Percentiles rank a stretch among this genome's conserved stretches.
These are phyloP conservation scores for Nicotiana otophora DNA, from an alignment of 257 asterid genomes.

Conservation along the genomic window DNA sequence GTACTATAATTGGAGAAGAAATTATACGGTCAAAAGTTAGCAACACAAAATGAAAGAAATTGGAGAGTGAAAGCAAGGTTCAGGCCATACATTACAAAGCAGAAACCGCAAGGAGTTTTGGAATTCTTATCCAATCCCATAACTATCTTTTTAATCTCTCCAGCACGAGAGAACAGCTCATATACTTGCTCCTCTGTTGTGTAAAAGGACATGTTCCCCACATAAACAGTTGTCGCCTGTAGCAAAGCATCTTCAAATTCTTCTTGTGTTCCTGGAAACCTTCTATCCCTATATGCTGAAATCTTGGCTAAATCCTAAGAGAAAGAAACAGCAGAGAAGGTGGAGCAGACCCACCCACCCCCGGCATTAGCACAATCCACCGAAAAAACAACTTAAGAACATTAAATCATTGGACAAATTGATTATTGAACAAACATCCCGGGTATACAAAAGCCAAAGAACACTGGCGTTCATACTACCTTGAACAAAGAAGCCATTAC, in stretches of 20 bases:
- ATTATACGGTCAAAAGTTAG: neutral
- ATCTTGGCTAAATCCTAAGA: conserved; percentile 75
- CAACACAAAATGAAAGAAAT: neutral
- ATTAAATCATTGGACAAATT: neutral
- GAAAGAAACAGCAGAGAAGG: neutral
- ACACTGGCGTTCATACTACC: conserved; percentile 9
- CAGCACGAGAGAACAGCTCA: conserved; percentile 85
- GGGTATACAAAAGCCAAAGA: neutral
- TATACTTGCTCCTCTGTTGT: conserved; percentile 98
- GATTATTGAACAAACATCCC: neutral
- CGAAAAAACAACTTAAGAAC: neutral
- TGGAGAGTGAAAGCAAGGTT: neutral
- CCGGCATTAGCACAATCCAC: neutral
- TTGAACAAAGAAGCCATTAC: conserved; percentile 34
- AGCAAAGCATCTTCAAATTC: conserved; percentile 78
- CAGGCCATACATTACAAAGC: conserved; percentile 66
- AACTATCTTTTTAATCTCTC: conserved; percentile 84
- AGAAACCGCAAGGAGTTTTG: conserved; percentile 97
- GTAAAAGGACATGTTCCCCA: conserved; percentile 94
- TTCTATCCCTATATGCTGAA: conserved; percentile 86
- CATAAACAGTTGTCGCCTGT: conserved; percentile 66
- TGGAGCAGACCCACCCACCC: too few relatives aligned
- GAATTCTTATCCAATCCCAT: conserved; percentile 96
- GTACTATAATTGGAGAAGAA: neutral
- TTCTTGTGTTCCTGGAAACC: conserved; percentile 88